These are phyloP conservation scores for Diddensiella santjacobensis DNA, from an alignment of 805 yeast species.

Conservation along the genomic window DNA sequence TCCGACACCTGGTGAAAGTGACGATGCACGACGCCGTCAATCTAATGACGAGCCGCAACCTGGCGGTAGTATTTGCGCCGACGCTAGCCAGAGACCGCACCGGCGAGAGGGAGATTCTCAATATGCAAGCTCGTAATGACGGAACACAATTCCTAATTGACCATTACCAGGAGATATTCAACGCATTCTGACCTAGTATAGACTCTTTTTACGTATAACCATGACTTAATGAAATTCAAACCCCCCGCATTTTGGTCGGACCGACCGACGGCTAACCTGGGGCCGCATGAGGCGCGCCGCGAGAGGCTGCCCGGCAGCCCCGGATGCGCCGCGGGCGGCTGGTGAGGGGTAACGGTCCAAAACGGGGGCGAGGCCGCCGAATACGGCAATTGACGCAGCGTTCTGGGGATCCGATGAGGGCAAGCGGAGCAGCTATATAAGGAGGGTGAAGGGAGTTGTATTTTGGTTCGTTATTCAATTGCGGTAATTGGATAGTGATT, in stretches of 20 bases:
- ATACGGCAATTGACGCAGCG: too few relatives aligned
- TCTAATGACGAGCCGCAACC: conserved; percentile 77
- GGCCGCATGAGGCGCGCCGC: background rate
- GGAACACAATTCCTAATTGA: conserved; percentile 66
- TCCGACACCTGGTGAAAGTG: conserved; percentile 63
- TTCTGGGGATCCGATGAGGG: too few relatives aligned
- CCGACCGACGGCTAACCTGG: too few relatives aligned
- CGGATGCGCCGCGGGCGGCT: background rate
- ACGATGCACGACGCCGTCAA: conserved; percentile 51
- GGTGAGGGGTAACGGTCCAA: too few relatives aligned
- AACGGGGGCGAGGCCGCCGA: too few relatives aligned
- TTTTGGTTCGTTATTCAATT: too few relatives aligned
- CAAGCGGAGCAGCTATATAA: too few relatives aligned
- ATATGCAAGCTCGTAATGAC: conserved; percentile 76
- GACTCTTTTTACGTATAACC: too few relatives aligned
- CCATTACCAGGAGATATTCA: conserved; percentile 21
- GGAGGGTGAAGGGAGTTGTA: too few relatives aligned
- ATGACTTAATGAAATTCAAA: background rate
- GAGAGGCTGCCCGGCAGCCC: background rate
- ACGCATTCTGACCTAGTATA: conserved; percentile 12
- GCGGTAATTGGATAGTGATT: too few relatives aligned
- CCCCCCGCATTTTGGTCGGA: too few relatives aligned
- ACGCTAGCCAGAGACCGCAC: conserved; percentile 75
- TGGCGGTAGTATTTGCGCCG: conserved; percentile 93
- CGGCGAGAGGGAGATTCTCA: conserved; percentile 78